Conservation (phyloP, 176 grass and related monocot species). For the Ensete ventricosum region DNA sequence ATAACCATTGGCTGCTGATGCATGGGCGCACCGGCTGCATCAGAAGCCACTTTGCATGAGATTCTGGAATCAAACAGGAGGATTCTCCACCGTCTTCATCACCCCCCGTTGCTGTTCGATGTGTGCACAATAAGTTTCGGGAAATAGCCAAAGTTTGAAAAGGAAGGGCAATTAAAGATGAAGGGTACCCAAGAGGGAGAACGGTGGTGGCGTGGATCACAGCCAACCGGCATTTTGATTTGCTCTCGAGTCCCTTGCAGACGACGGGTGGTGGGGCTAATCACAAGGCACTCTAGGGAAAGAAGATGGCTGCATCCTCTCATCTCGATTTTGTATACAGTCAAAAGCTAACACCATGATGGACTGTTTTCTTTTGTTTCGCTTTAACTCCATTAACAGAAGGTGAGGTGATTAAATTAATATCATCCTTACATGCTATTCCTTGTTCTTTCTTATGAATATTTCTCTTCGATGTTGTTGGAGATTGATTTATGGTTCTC, state of each 20-base stretch:
- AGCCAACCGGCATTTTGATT: not conserved
- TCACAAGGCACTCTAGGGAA: not conserved
- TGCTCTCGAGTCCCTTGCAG: too few species aligned
- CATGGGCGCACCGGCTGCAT: not conserved
- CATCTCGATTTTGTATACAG: constrained; percentile 15
- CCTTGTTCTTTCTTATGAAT: not conserved
- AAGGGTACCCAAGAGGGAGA: not conserved
- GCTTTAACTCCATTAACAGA: not conserved
- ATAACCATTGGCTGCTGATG: not conserved
- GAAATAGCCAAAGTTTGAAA: too few species aligned
- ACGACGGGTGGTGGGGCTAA: not conserved
- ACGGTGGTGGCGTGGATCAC: not conserved
- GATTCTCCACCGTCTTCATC: not conserved
- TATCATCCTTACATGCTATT: constrained; percentile 4
- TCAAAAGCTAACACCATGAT: constrained; percentile 13
- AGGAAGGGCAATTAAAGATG: not conserved
- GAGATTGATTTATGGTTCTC: not conserved
- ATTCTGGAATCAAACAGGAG: not conserved
- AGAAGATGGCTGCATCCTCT: constrained; percentile 6
- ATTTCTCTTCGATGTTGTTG: not conserved
- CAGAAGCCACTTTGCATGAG: not conserved
- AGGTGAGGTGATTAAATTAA: constrained; percentile 10
- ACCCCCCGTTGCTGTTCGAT: not conserved
- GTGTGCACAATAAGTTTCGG: not conserved
- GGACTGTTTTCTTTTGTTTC: constrained; percentile 8